phyloP scores from a whole-genome alignment of 192 early-diverging fungal genomes.

The Coemansia interrupta region DNA sequence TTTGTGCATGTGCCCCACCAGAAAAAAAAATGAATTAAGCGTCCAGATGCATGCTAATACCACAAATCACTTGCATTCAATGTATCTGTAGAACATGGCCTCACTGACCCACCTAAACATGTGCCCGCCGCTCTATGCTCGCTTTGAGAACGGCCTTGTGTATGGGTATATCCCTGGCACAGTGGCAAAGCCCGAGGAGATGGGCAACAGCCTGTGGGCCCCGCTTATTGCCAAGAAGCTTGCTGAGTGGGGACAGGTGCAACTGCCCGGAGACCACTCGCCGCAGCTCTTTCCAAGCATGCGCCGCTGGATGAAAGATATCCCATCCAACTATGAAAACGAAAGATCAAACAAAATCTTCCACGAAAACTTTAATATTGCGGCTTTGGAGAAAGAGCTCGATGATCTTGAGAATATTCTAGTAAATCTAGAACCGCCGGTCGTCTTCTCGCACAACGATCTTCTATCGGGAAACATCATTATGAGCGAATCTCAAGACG shows the following conservation, averaged over 20 bases:
- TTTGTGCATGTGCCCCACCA: neutral
- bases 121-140: conserved; percentile 75
- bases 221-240: conserved; percentile 72
- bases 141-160: conserved; percentile 87
- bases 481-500: conserved; percentile 41
- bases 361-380: conserved; percentile 25
- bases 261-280: conserved; percentile 47
- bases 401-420: conserved; percentile 56
- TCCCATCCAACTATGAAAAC: conserved; percentile 29
- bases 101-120: conserved; percentile 65
- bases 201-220: conserved; percentile 70
- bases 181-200: conserved; percentile 67
- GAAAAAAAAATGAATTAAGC: neutral
- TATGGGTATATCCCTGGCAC: conserved; percentile 83
- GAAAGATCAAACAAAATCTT: conserved; percentile 23
- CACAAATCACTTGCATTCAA: neutral
- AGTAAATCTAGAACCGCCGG: conserved; percentile 62
- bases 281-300: conserved; percentile 40
- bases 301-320: conserved; percentile 39
- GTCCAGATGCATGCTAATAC: neutral
- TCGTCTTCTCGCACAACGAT: conserved; percentile 93
- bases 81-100: conserved; percentile 67
- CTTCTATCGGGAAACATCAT: conserved; percentile 89
- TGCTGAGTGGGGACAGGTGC: conserved; percentile 77
- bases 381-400: conserved; percentile 42